Percentiles rank a stretch among this genome's conserved stretches.
Evolutionary conservation across 2,329 filamentous ascomycete species (phyloP).

Genomic region (Didymella pinodella): DNA sequence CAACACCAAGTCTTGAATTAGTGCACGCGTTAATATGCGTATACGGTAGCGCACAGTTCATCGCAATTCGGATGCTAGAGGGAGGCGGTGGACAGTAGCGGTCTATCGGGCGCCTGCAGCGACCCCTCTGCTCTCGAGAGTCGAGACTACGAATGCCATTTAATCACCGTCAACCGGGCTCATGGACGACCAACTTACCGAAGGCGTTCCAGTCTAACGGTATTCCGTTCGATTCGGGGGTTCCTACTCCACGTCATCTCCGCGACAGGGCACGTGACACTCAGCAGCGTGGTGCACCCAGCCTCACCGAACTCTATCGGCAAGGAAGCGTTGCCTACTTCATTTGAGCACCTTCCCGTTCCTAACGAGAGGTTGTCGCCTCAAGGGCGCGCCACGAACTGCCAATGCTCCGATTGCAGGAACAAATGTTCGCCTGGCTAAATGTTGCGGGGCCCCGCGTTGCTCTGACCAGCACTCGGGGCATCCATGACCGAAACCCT

Average conservation of each 20-base stretch:
- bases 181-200: neutral
- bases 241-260: conserved; percentile 12
- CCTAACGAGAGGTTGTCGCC: conserved; percentile 17
- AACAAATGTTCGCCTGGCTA: conserved; percentile 29
- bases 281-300: neutral
- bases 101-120: neutral
- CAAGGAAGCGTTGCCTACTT: conserved; percentile 10
- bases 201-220: neutral
- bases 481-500: conserved; percentile 26
- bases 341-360: conserved; percentile 23
- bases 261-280: conserved; percentile 2
- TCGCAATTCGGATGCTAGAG: no score
- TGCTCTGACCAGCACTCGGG: conserved; percentile 26
- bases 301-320: neutral
- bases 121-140: neutral
- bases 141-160: neutral
- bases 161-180: conserved; percentile 1
- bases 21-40: no score
- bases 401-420: conserved; percentile 34
- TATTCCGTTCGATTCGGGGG: conserved; percentile 11
- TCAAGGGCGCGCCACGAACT: conserved; percentile 12
- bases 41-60: no score
- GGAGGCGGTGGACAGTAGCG: neutral
- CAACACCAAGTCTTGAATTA: no score
- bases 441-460: conserved; percentile 22